phyloP scores from a whole-genome alignment of 176 grass and related monocot species.

The Zea luxurians region DNA sequence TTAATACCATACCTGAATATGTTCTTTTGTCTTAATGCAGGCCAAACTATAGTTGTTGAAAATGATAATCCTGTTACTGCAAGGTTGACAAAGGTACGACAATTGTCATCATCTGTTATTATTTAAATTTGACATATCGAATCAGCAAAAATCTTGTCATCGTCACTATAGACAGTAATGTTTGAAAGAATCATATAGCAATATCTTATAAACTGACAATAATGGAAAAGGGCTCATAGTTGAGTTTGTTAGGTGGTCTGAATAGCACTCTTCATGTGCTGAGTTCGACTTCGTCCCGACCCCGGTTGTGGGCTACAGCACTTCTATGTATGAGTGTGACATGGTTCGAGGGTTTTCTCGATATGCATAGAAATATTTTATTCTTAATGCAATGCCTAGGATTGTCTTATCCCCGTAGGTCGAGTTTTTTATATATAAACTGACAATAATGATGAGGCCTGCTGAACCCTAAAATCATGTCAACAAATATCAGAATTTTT shows the following conservation, averaged over 20 bases:
- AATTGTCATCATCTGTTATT: constrained; percentile 1
- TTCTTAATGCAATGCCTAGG: too few relatives aligned
- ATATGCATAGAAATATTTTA: too few relatives aligned
- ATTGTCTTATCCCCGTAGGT: too few relatives aligned
- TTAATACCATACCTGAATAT: constrained; percentile 6
- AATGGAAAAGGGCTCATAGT: background rate
- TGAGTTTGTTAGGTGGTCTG: too few relatives aligned
- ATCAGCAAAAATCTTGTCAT: background rate
- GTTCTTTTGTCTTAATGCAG: constrained; percentile 44
- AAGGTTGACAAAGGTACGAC: constrained; percentile 44
- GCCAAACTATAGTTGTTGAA: constrained; percentile 34
- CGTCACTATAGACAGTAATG: constrained; percentile 16
- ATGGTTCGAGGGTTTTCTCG: too few relatives aligned
- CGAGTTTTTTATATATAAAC: background rate
- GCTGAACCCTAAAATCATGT: background rate
- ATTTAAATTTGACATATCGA: background rate
- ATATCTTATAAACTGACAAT: constrained; percentile 15
- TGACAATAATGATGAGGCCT: background rate
- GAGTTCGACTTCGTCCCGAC: too few relatives aligned
- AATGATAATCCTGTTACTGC: constrained; percentile 29
- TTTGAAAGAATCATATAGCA: constrained; percentile 24
- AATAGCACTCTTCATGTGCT: too few relatives aligned
- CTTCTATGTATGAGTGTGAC: too few relatives aligned
- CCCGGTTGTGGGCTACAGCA: too few relatives aligned
- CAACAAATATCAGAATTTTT: constrained; percentile 14